Conservation (phyloP, 75 land plant genomes). For the Gnetum montanum region DNA sequence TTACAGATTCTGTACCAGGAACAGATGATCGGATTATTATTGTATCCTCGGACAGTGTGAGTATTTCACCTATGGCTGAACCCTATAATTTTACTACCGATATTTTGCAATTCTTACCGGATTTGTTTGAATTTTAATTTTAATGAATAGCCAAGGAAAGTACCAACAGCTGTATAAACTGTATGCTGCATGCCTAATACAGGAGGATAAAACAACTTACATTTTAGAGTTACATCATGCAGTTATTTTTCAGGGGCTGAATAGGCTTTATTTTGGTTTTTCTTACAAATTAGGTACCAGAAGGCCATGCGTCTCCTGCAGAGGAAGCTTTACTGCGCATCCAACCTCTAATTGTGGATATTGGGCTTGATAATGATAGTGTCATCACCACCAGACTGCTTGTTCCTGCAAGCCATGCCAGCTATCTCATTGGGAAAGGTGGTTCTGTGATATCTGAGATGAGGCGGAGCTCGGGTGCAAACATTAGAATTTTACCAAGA, state of each 20-base stretch:
- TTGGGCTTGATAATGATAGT: conserved; percentile 16
- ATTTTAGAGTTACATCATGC: too few relatives aligned
- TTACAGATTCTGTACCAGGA: conserved; percentile 41
- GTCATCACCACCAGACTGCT: conserved; percentile 33
- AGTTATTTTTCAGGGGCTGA: too few relatives aligned
- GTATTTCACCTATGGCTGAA: too few relatives aligned
- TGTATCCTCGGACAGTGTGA: conserved; percentile 45
- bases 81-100: background rate
- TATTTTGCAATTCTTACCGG: background rate
- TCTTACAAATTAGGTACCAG: conserved; percentile 19
- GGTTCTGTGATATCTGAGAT: conserved; percentile 55
- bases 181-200: too few relatives aligned
- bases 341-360: conserved; percentile 25
- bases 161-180: too few relatives aligned
- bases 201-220: too few relatives aligned
- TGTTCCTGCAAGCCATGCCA: conserved; percentile 38
- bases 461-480: conserved; percentile 39
- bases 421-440: conserved; percentile 54
- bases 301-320: conserved; percentile 46
- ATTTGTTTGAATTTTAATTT: background rate
- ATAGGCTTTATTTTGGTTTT: too few relatives aligned
- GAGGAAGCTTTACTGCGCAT: conserved; percentile 50
- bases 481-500: conserved; percentile 25
- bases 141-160: too few relatives aligned
- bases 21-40: conserved; percentile 59